Conservation (phyloP, 2,329 filamentous ascomycete species). For the Colletotrichum tropicicola region DNA sequence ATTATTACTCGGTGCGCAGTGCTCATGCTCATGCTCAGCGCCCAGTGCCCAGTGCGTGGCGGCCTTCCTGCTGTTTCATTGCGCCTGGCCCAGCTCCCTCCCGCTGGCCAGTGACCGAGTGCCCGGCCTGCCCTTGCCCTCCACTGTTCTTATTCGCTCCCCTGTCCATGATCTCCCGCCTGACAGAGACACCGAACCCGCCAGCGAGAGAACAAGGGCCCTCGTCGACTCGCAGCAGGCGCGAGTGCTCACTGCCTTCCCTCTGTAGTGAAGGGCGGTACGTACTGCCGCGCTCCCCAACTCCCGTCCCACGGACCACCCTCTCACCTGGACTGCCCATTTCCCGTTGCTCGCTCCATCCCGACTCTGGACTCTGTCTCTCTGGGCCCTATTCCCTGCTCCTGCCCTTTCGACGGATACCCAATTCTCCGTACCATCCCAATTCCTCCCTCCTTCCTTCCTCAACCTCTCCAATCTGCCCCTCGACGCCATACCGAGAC, state of each 20-base stretch:
- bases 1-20: too few species aligned
- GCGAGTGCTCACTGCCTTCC: too few species aligned
- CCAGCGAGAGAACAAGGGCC: conserved; percentile 10
- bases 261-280: not conserved
- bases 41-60: not conserved
- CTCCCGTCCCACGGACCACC: not conserved
- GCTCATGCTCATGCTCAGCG: not conserved
- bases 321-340: conserved; percentile 6
- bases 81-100: not conserved
- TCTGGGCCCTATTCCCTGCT: not conserved
- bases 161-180: conserved; percentile 17
- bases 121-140: too few species aligned
- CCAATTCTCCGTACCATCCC: not conserved
- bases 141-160: not conserved
- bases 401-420: not conserved
- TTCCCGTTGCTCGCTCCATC: conserved; percentile 15
- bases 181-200: conserved; percentile 9
- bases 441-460: conserved; percentile 1
- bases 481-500: not conserved
- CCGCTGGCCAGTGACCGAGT: too few species aligned
- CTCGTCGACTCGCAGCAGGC: too few species aligned
- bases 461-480: not conserved
- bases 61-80: not conserved
- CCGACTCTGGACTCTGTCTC: not conserved
- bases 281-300: not conserved